These are phyloP conservation scores for Macroventuria anomochaeta DNA, from an alignment of 2,329 filamentous ascomycete species.

Conservation along the genomic window DNA sequence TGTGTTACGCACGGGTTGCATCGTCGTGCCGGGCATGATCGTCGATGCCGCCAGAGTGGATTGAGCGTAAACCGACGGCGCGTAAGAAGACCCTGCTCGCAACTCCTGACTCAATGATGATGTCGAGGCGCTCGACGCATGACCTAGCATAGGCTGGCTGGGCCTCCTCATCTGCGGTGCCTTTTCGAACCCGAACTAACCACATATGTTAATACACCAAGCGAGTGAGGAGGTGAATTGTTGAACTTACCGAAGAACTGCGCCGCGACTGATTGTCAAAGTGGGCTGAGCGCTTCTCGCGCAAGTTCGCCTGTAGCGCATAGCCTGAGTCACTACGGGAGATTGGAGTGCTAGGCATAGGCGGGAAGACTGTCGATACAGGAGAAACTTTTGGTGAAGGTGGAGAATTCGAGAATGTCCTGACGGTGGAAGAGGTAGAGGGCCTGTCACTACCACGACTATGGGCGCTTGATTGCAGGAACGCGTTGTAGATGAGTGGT, in stretches of 20 bases:
- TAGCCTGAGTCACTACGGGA: conserved; percentile 92
- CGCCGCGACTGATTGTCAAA: conserved; percentile 56
- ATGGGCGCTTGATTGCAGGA: conserved; percentile 75
- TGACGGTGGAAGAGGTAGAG: conserved; percentile 53
- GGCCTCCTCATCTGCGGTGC: conserved; percentile 68
- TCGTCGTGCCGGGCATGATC: conserved; percentile 83
- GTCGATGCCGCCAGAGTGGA: conserved; percentile 87
- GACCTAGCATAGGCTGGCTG: conserved; percentile 71
- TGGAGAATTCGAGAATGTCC: conserved; percentile 54
- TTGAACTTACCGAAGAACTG: conserved; percentile 10
- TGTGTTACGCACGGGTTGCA: conserved; percentile 79
- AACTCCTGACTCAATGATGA: conserved; percentile 63
- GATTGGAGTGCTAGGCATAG: conserved; percentile 76
- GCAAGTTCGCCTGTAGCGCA: conserved; percentile 80
- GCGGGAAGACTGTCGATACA: conserved; percentile 77
- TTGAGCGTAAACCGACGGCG: conserved; percentile 82
- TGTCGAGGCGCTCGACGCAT: conserved; percentile 69
- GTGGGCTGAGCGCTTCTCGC: conserved; percentile 93
- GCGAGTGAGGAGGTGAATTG: conserved; percentile 12
- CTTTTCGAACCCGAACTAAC: conserved; percentile 75
- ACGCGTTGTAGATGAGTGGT: conserved; percentile 87
- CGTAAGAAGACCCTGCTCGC: conserved; percentile 65
- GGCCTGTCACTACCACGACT: conserved; percentile 73
- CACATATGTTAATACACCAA: conserved; percentile 33
- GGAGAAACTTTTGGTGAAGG: conserved; percentile 73